Evolutionary conservation across 352 stramenopile species (phyloP).

Genomic region (Pythium periplocum): DNA sequence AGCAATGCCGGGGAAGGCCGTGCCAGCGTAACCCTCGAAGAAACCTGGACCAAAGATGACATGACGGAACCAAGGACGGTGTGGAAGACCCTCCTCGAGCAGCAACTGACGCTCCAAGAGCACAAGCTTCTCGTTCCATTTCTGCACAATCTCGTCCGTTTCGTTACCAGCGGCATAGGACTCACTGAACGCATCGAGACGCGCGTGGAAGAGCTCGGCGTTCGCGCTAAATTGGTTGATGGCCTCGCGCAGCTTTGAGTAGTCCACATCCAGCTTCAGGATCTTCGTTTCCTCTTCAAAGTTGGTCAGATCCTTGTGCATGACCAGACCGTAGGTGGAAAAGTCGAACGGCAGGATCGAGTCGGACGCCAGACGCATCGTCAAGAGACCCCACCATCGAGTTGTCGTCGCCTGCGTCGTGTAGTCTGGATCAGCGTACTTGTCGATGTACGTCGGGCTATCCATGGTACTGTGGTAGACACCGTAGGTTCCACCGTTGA

Average conservation of each 20-base stretch:
- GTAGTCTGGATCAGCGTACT: conserved; percentile 34
- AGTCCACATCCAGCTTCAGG: conserved; percentile 26
- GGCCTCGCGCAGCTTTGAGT: conserved; percentile 24
- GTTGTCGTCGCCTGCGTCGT: conserved; percentile 20
- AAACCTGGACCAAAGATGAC: conserved; percentile 57
- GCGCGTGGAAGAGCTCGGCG: conserved; percentile 22
- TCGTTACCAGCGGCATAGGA: conserved; percentile 4
- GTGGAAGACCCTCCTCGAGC: conserved; percentile 29
- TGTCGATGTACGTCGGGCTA: conserved; percentile 50
- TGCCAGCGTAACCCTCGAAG: conserved; percentile 45
- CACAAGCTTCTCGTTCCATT: conserved; percentile 44
- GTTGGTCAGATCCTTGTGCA: conserved; percentile 27
- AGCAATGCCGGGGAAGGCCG: conserved; percentile 43
- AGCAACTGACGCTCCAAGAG: conserved; percentile 41
- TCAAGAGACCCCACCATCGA: conserved; percentile 34
- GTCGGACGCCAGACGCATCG: conserved; percentile 27
- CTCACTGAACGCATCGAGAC: conserved; percentile 18
- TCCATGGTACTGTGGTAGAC: conserved; percentile 81
- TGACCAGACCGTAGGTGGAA: conserved; percentile 19
- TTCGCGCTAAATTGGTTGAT: conserved; percentile 37
- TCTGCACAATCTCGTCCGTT: conserved; percentile 2
- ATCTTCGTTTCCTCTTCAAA: conserved; percentile 25
- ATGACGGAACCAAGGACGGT: conserved; percentile 55
- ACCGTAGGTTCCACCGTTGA: conserved; percentile 36
- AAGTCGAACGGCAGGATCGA: conserved; percentile 18